Evolutionary conservation across 345 rosid species (phyloP).

Genomic region (Citrus medica): DNA sequence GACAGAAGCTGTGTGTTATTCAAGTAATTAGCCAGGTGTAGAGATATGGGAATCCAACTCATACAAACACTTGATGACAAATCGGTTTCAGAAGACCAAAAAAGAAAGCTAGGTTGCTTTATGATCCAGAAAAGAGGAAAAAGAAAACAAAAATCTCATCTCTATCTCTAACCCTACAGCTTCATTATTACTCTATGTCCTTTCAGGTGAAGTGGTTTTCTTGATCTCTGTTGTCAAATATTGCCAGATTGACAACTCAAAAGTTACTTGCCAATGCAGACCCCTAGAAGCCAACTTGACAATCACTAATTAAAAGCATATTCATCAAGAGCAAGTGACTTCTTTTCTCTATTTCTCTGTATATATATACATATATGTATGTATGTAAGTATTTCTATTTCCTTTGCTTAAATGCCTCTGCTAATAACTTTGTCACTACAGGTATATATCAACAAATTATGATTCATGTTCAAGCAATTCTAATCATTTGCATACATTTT

Average conservation of each 20-base stretch:
- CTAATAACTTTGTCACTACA: constrained; percentile 11
- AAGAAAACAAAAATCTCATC: constrained; percentile 9
- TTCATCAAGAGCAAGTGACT: not conserved
- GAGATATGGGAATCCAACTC: constrained; percentile 26
- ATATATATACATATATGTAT: too few species aligned
- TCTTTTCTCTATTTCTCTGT: too few species aligned
- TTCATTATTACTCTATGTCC: constrained; percentile 23
- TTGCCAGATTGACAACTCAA: constrained; percentile 38
- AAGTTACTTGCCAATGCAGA: constrained; percentile 11
- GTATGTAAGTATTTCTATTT: not conserved
- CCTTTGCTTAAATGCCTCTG: constrained; percentile 1
- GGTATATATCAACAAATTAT: not conserved
- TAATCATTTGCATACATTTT: not conserved
- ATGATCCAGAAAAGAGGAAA: constrained; percentile 21
- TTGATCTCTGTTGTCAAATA: constrained; percentile 10
- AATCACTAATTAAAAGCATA: not conserved
- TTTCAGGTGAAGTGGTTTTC: constrained; percentile 22
- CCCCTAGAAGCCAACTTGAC: constrained; percentile 15
- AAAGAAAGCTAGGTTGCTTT: constrained; percentile 16
- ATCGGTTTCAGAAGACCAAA: constrained; percentile 35
- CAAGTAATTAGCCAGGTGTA: not conserved
- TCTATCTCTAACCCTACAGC: constrained; percentile 12
- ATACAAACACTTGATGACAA: constrained; percentile 37
- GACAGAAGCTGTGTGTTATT: not conserved
- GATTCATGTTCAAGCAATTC: not conserved